phyloP scores from a whole-genome alignment of 805 yeast species.

The Candida piceae region DNA sequence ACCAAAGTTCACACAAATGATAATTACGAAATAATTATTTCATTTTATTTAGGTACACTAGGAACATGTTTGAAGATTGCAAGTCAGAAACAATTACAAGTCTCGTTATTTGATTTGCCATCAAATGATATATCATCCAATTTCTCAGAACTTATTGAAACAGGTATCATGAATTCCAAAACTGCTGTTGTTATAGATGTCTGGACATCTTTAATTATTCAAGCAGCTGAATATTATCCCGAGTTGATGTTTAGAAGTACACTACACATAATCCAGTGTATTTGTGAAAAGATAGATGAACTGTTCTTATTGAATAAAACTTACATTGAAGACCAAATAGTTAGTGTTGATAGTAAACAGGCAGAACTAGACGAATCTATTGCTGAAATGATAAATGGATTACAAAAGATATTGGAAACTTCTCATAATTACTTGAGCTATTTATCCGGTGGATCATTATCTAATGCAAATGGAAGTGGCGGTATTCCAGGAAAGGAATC shows the following conservation, averaged over 20 bases:
- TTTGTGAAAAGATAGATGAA: slow-evolving; percentile 25
- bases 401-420: slow-evolving; percentile 59
- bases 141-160: slow-evolving; percentile 22
- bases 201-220: slow-evolving; percentile 25
- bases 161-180: slow-evolving; percentile 20
- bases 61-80: slow-evolving; percentile 23
- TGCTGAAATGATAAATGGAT: slow-evolving; percentile 45
- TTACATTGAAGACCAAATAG: slow-evolving; percentile 8
- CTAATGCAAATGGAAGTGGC: slow-evolving; percentile 6
- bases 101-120: slow-evolving; percentile 16
- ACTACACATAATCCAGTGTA: slow-evolving; percentile 18
- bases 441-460: slow-evolving; percentile 13
- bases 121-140: slow-evolving; percentile 8
- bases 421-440: slow-evolving; percentile 48
- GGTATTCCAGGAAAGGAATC: slow-evolving; percentile 27
- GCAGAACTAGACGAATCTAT: slow-evolving; percentile 35
- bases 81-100: slow-evolving; percentile 12
- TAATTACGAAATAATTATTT: slow-evolving; percentile 8
- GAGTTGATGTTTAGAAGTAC: slow-evolving; percentile 22
- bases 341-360: slow-evolving; percentile 9
- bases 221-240: slow-evolving; percentile 20
- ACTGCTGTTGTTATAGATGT: slow-evolving; percentile 20
- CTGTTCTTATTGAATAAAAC: slow-evolving; percentile 17
- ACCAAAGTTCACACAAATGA: slow-evolving; percentile 5
- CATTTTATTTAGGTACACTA: slow-evolving; percentile 22